Evolutionary conservation across 768 basidiomycete species (phyloP), one percentile per base, ranked within the genome.

Genomic region (Russula ochroleuca): DNA sequence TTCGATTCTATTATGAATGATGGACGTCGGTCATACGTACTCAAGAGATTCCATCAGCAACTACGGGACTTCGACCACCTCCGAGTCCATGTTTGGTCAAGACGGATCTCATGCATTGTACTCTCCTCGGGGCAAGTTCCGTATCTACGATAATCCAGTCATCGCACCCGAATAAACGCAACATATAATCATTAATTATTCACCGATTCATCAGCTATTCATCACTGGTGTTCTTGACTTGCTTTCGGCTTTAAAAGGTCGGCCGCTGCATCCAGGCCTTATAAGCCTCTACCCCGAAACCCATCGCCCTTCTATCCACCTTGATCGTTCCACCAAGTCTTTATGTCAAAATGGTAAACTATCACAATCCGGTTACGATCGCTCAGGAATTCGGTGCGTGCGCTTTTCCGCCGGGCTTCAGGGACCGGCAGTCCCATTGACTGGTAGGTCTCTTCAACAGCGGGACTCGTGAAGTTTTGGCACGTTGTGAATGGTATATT

Each of bases 1-100:
- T 87, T 78, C 59, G 88, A 90, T 69, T 92, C 89, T 0, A 83
- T 89, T 58, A 77, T 89, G 70, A 85, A 87, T 65, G 75, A 76
- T 40, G 81, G 78, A 13, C 75, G 72, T 13, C 70, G 62, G 31
- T 62, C 69, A 38, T 66, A n/a, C n/a, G n/a, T n/a, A 63, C 7
- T 64, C 67, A 9, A 71, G 70, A 25, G 74, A 75, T 66, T 74
- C 74, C 21, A 61, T 74, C 40, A 85, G 84, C 4, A 79, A 80
- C 0, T 73, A 80, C 40, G 74, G 78, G 17, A 79, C 75, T 1
- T 84, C 83, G 0, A 70, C 79, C 21, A 83, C 80, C 2, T 80
- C 81, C 0, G 85, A 85, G 33, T 87, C 84, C 0, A 78, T 85
- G 0, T 92, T 92, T 69, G 83, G 83, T 5, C 78, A 75, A 56